Base-by-base conservation (phyloP, 495 filamentous ascomycete genomes). In the Endocarpon pusillum region DNA sequence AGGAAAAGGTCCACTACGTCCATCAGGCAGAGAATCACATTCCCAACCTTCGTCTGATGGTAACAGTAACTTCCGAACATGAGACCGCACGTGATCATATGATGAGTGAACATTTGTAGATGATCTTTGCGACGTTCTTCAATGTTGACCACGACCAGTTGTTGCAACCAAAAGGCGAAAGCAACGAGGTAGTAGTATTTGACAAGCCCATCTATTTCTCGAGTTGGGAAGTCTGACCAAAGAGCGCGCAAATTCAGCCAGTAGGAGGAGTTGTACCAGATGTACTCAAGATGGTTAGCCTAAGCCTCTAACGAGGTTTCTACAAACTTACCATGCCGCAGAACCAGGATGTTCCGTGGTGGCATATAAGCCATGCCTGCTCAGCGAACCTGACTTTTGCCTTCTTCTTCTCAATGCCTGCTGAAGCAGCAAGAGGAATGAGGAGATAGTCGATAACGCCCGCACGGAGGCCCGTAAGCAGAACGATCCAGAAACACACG, bases 111-210 rank as follows among this genome's bases (percentile, higher is more conserved):
- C 91, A 94, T 94, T 52, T 96, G 89, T 51, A 71, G 76, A 53
- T 93, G 78, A 46, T 97, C 89, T 55, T 97, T 97, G 33, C 89
- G 66, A 40, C 79, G 69, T 55, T 91, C 76, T 52, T 97, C 91
- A 39, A 96, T 79, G 55, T 96, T 78, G 47, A 97, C 78, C 30
- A 94, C 81, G 25, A 96, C 55, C 39, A 97, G 78, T 58, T 93
- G 84, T 55, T 97, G 91, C 14, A 94, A 45, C 74, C 83, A 92
- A 49, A 96, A 97, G 11, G 81, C 74, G 46, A 85, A 76, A 53
- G 96, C 86, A 18, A 76, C 78, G 29, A 97, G 64, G 42, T 92
- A 81, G 49, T 97, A 97, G 62, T 73, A 78, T 57, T 97, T 97
- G 55, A 81, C 69, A 10, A 78, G 48, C 3, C 75, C 77, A 12